Percentiles rank a stretch among this genome's conserved stretches.
phyloP scores from a whole-genome alignment of 495 filamentous ascomycete species.

The Penicillium roqueforti region DNA sequence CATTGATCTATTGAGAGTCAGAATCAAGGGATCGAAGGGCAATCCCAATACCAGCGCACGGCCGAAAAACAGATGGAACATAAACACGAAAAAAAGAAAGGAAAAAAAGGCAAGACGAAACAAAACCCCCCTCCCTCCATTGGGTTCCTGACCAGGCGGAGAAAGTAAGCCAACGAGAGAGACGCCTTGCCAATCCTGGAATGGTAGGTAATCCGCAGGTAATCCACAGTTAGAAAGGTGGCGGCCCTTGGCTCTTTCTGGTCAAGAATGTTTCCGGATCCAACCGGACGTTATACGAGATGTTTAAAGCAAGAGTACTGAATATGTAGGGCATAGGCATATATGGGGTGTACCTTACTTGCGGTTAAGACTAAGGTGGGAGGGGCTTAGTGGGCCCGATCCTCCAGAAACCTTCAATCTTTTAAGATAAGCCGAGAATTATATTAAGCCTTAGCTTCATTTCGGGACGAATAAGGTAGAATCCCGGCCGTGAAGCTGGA shows the following conservation, averaged over 20 bases:
- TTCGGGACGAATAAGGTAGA: neutral
- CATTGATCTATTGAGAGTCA: neutral
- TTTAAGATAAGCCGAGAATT: neutral
- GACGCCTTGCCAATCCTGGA: conserved; percentile 8
- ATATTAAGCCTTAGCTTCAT: neutral
- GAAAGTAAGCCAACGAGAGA: conserved; percentile 10
- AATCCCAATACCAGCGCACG: neutral
- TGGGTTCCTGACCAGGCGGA: conserved; percentile 18
- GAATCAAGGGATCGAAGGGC: neutral
- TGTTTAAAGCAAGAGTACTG: too few species aligned
- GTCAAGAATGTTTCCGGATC: conserved; percentile 13
- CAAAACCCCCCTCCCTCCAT: conserved; percentile 7
- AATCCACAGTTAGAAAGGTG: conserved; percentile 9
- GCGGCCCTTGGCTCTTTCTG: conserved; percentile 10
- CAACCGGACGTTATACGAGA: conserved; percentile 5
- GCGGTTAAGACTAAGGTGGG: neutral
- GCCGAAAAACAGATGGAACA: neutral
- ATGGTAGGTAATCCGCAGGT: conserved; percentile 12
- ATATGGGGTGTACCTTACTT: conserved; percentile 1
- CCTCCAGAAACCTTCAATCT: neutral
- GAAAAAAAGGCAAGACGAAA: neutral
- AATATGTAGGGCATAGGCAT: neutral
- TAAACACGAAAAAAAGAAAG: neutral
- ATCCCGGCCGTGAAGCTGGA: neutral
- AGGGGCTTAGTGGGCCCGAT: conserved; percentile 22